Evolutionary conservation across 306 rosid genomes (phyloP).

Genomic region (Cucurbita moschata): DNA sequence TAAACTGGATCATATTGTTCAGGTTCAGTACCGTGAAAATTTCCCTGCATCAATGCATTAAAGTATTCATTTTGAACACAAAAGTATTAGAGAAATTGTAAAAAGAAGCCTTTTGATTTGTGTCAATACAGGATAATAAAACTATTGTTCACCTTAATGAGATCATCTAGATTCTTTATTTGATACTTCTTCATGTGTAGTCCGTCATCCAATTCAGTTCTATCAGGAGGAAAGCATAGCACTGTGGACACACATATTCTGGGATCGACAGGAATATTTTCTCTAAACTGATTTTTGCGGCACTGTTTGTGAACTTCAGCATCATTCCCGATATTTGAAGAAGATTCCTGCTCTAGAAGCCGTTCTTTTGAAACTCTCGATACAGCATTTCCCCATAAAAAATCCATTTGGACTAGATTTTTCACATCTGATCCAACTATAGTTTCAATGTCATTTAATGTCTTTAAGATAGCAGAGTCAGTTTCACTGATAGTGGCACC

Average conservation of each 20-base stretch:
- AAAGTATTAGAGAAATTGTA: not conserved
- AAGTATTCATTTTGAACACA: not conserved
- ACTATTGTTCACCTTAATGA: constrained; percentile 20
- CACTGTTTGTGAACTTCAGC: constrained; percentile 44
- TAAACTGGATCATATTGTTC: constrained; percentile 63
- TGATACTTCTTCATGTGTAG: constrained; percentile 21
- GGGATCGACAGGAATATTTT: constrained; percentile 56
- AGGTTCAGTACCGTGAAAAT: constrained; percentile 18
- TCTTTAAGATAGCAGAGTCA: constrained; percentile 51
- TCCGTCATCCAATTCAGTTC: constrained; percentile 29
- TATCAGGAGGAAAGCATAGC: constrained; percentile 58
- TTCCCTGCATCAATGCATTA: constrained; percentile 19
- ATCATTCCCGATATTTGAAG: constrained; percentile 20
- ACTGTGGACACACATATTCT: constrained; percentile 59
- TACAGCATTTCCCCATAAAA: constrained; percentile 40
- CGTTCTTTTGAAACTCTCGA: constrained; percentile 26
- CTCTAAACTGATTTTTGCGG: constrained; percentile 45
- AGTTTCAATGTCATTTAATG: constrained; percentile 52
- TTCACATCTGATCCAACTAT: constrained; percentile 21
- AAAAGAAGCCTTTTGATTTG: not conserved
- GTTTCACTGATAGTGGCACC: constrained; percentile 46
- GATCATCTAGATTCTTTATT: constrained; percentile 14
- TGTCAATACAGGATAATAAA: not conserved
- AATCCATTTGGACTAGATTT: constrained; percentile 22
- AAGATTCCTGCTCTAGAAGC: constrained; percentile 20